Percentiles rank a stretch among this genome's conserved stretches.
phyloP scores from a whole-genome alignment of 225 moss, liverwort and hornwort genomes.

The Takakia lepidozioides region DNA sequence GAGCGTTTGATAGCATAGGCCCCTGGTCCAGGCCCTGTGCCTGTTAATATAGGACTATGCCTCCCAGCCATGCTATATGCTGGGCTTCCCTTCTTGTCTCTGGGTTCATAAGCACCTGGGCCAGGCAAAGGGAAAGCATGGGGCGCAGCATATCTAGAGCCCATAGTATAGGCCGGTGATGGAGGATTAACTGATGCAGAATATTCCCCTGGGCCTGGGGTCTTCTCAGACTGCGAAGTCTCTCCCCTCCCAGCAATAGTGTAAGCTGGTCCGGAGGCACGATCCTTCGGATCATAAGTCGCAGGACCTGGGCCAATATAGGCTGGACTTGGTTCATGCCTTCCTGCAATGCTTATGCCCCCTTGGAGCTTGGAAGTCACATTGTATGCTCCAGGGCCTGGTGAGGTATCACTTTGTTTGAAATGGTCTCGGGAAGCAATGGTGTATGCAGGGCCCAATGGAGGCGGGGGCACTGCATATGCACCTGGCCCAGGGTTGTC shows the following conservation, averaged over 20 bases:
- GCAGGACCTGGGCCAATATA: slow-evolving; percentile 1
- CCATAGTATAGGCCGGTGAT: slow-evolving; percentile 1
- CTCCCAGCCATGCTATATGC: slow-evolving; percentile 6
- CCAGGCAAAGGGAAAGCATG: neutral
- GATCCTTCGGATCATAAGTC: neutral
- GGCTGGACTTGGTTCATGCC: neutral
- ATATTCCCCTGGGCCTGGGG: slow-evolving; percentile 1
- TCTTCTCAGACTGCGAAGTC: neutral
- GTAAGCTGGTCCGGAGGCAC: slow-evolving; percentile 3
- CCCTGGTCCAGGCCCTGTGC: neutral
- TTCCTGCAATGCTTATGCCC: neutral
- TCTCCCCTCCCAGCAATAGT: slow-evolving; percentile 6
- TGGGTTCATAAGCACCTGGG: neutral
- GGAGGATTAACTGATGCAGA: neutral
- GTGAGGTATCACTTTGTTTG: neutral
- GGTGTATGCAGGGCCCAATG: slow-evolving; percentile 33
- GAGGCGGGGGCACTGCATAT: slow-evolving; percentile 25
- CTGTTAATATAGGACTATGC: neutral
- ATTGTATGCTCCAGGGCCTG: slow-evolving; percentile 10
- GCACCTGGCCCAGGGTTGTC: slow-evolving; percentile 32
- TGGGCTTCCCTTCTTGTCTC: neutral
- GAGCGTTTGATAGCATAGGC: neutral
- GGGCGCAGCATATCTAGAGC: neutral
- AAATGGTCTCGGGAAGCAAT: slow-evolving; percentile 19
- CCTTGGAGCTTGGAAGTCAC: neutral